A percentile compares a stretch with the other conserved stretches of the same genome.
These are phyloP conservation scores for Gossypium turneri DNA, from an alignment of 345 rosid species.

Conservation along the genomic window DNA sequence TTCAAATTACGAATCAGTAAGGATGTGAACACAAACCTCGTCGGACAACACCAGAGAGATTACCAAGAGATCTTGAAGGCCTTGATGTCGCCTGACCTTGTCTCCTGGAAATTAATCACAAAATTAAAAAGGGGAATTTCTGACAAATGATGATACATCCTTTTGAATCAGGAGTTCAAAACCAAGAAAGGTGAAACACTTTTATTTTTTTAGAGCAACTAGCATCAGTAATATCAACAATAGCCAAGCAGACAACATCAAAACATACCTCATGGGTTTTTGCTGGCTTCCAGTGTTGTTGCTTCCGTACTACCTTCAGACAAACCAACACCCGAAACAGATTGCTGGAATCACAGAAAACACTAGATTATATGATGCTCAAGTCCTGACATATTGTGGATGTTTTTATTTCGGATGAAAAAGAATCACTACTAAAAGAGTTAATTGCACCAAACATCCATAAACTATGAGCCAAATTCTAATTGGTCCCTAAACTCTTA, in stretches of 20 bases:
- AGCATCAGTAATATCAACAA: not conserved
- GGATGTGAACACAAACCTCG: slow-evolving; percentile 49
- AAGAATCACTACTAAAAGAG: not conserved
- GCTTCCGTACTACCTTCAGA: slow-evolving; percentile 46
- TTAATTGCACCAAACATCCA: too few relatives aligned
- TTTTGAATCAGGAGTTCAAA: not conserved
- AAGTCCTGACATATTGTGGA: not conserved
- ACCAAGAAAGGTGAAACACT: not conserved
- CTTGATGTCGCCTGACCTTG: slow-evolving; percentile 77
- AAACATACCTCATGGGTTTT: slow-evolving; percentile 56
- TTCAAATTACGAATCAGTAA: not conserved
- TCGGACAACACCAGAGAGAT: slow-evolving; percentile 79
- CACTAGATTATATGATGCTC: slow-evolving; percentile 1
- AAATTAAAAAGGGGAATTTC: not conserved
- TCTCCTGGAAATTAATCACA: slow-evolving; percentile 44
- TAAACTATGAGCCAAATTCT: too few relatives aligned
- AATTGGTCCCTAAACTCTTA: too few relatives aligned
- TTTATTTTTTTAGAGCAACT: not conserved
- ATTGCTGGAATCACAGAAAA: slow-evolving; percentile 41
- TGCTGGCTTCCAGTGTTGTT: slow-evolving; percentile 86
- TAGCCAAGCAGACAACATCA: not conserved
- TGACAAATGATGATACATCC: not conserved
- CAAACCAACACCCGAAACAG: slow-evolving; percentile 22
- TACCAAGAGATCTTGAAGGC: slow-evolving; percentile 72
- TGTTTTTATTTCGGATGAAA: not conserved